Evolutionary conservation across 192 early-diverging fungal genomes (phyloP), one percentile per base, ranked within the genome.

Genomic region (Podila minutissima): DNA sequence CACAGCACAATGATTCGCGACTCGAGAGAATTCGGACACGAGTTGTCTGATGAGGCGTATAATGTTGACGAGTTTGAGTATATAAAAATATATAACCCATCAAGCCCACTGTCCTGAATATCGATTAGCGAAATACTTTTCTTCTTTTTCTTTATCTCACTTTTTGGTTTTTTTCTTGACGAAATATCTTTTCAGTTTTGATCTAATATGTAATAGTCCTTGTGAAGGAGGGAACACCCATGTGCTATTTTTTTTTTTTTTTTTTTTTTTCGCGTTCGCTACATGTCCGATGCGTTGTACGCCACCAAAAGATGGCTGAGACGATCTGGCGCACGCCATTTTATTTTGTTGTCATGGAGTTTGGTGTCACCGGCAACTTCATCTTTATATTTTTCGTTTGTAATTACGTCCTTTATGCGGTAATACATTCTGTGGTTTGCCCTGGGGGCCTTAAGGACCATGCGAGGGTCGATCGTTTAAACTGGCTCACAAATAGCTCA

Each of bases 21-120:
- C 28, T 62, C 20, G 19, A 29, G 26, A 28, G 15, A 62, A 20
- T 32, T 29, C 28, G 20, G 3, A 37, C 32, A 48, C 51, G 38
- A 46, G 37, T 4, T 31, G 11, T 22, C 11, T 37, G 28, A 46
- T 28, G 53, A 55, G 24, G 24, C n/a, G 20, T 9, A 4, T 55
- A 26, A 55, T 55, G 53, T 8, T 55, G 53, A 55, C 53, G 24
- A 55, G 22, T 55, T 55, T 55, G 53, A 55, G n/a, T 55, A 55
- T 55, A 55, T 55, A 55, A 55, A 55, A 55, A 55, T 55, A 55
- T 55, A 55, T 55, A 24, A 24, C 24, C 17, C 24, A n/a, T 26
- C 22, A 55, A 55, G 24, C 3, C 24, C 24, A 0, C 22, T 26
- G 24, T 55, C 9, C 20, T 5, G 53, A 46, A 46, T 46, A 46